A percentile compares a stretch with the other conserved stretches of the same genome.
Conservation (phyloP, 345 rosid genomes). For the Syzygium aqueum region DNA sequence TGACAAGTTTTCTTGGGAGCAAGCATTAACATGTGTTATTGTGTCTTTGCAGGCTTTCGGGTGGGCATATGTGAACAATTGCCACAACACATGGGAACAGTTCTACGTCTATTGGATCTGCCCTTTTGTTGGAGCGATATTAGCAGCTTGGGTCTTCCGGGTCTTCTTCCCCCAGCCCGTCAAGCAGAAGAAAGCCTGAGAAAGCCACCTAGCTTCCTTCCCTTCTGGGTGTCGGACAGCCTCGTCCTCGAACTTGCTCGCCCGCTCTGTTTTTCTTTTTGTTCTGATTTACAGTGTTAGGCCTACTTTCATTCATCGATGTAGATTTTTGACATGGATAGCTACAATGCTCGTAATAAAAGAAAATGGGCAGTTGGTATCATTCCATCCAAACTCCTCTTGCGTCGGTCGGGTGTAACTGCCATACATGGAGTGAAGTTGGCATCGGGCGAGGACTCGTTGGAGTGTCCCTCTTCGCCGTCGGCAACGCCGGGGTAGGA, state of each 20-base stretch:
- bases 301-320: background rate
- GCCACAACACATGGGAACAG: slow-evolving; percentile 92
- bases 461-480: background rate
- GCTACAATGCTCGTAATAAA: background rate
- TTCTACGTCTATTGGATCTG: slow-evolving; percentile 87
- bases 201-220: background rate
- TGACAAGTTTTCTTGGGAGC: background rate
- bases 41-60: slow-evolving; percentile 65
- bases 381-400: background rate
- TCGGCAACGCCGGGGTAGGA: background rate
- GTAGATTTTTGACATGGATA: background rate
- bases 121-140: slow-evolving; percentile 72
- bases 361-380: background rate
- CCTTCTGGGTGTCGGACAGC: background rate
- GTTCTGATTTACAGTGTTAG: background rate
- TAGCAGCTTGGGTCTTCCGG: slow-evolving; percentile 76
- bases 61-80: slow-evolving; percentile 76
- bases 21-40: background rate
- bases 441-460: background rate
- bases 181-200: slow-evolving; percentile 58
- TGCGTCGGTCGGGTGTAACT: background rate
- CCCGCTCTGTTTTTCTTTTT: background rate
- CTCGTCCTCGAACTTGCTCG: background rate
- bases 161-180: slow-evolving; percentile 36
- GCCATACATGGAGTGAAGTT: background rate